Base-by-base conservation (phyloP, 129 eudicot genomes). In the Tagetes patula region DNA sequence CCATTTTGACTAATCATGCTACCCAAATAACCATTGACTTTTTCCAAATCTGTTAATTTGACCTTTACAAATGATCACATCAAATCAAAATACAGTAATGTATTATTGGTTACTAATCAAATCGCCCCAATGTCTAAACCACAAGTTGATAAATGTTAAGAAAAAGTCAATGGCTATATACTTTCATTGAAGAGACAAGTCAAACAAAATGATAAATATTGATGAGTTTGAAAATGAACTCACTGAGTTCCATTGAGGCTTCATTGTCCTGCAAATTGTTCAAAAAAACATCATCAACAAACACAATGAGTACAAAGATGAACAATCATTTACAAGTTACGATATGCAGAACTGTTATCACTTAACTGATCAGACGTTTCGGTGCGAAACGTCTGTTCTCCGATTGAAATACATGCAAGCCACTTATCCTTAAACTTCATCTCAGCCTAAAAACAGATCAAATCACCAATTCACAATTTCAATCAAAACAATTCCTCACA, bases 371-470 rank as follows among this genome's bases (percentile, higher is more conserved):
- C 89, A 77, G 96, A 87, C 14, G 72, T 65, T 63, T 71, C 83
- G 0, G 96, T 85, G 13, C 96, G 90, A 72, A 84, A 93, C 14
- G 98, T 93, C 82, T 93, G 98, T 76, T 93, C 98, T 48, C 98
- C 98, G 30, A 93, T 80, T 1, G 98, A 84, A 65, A 93, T 72
- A 79, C 98, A 93, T 31, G 96, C 96, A 46, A 93, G 79, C 96
- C 96, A 93, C 64, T 86, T 93, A 82, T 90, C 98, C 86, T 86
- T 90, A 72, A 93, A 86, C 65, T 83, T 87, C 96, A 93, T 87
- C 84, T 90, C 95, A 62, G 90, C 98, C 98, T 93, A 36, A 42
- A 85, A 76, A 64, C 61, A 36, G 14, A 55, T 58, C 52, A 62
- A 41, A 60, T 31, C 52, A 52, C 54, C 42, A 65, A 40, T 39